Conservation (phyloP, 768 basidiomycete genomes). For the Pisolithus albus region DNA sequence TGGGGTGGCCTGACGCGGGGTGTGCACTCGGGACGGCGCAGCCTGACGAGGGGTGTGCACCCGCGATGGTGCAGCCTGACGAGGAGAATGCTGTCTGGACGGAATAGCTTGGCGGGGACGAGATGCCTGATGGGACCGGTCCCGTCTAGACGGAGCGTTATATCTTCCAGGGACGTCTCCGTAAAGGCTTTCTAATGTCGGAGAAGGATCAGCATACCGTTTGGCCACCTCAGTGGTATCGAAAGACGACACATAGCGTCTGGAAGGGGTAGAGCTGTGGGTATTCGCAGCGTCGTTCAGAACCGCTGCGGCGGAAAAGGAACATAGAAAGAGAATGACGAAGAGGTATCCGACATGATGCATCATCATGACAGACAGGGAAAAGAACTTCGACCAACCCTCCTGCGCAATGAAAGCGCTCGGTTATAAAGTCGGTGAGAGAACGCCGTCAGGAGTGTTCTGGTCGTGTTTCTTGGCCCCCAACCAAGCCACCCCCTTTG, state of each 20-base stretch:
- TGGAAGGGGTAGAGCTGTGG: slow-evolving; percentile 1
- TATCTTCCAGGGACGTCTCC: not conserved
- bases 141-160: not conserved
- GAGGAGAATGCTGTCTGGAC: slow-evolving; percentile 1
- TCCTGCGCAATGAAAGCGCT: not conserved
- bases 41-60: not conserved
- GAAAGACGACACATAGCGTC: slow-evolving; percentile 1
- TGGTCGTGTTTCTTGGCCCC: not conserved
- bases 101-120: slow-evolving; percentile 3
- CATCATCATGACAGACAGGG: not conserved
- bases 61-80: not conserved
- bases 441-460: not conserved
- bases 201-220: not conserved
- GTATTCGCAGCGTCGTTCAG: not conserved
- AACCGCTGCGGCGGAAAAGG: not conserved
- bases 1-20: slow-evolving; percentile 1
- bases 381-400: not conserved
- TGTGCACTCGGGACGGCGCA: not conserved
- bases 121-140: not conserved
- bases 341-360: slow-evolving; percentile 2
- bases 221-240: not conserved
- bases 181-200: not conserved
- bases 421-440: not conserved
- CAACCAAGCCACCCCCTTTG: not conserved
- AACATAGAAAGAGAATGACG: not conserved